Base-by-base conservation (phyloP, 2,329 filamentous ascomycete species). In the Talaromyces atroroseus region DNA sequence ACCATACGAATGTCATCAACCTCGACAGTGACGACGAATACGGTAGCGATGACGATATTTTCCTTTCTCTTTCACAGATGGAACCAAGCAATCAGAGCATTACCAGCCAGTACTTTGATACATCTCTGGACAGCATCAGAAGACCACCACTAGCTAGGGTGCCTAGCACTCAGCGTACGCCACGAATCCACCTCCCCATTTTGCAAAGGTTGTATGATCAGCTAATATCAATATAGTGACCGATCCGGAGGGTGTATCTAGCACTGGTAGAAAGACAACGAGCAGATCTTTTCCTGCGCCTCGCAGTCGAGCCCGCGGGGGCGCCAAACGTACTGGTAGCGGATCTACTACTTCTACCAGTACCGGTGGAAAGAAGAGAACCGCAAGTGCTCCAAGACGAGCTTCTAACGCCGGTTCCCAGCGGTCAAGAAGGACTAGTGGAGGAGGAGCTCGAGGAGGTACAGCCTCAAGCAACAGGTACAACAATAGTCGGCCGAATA, bases 1-100 rank as follows among this genome's bases (percentile, higher is more conserved):
- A 77, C 44, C 75, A 77, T 51, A 72, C 73, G 55, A 78, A 76
- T 59, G 74, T 74, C 51, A 71, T 77, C 59, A 73, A 71, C 53
- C 67, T 76, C 52, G 74, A 70, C 49, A 75, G 73, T 56, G 66
- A 72, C 45, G 72, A 76, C n/a, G 50, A 58, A 34, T 74, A 77
- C 6, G 68, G 68, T 40, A 32, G 54, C 29, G 70, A 68, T 56
- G 66, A 67, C 4, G 65, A 70, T 49, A 60, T 70, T 23, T 68
- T 72, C 24, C 61, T 62, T 64, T 18, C 65, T 66, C 44, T 61
- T 61, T 38, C 57, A 65, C 38, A 60, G 53, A 10, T 52, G 58
- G n/a, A 53, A 55, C 16, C 44, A 10, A 49, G 40, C 14, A 38
- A 44, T 46, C 26, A 36, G 16, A 45, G 21, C 26, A 57, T 72